Evolutionary conservation across 345 rosid genomes (phyloP), one percentile per base, ranked within the genome.

Genomic region (Pugionium cornutum): DNA sequence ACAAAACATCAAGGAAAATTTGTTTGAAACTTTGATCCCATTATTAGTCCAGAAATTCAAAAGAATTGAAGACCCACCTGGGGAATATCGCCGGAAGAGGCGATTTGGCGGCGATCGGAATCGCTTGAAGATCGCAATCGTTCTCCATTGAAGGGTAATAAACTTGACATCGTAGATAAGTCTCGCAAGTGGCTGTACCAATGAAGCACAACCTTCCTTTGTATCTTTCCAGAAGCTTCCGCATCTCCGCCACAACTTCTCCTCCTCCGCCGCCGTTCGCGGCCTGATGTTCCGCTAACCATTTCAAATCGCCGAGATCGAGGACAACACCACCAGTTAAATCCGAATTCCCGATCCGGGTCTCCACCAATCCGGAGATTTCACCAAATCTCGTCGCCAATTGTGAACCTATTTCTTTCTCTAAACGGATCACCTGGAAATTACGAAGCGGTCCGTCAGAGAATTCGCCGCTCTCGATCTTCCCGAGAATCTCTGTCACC

Each of bases 121-220:
- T 80, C 1, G 89, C 97, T 73, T 90, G 97, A 67, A 94, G 82
- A 88, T 94, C 99, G 86, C 99, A 94, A 67, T 88, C 96, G 62
- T 65, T 80, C 76, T 94, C 99, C 95, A 94, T 82, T 4, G 86
- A 80, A 58, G 96, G 86, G 70, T 89, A 89, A 74, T 92, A 84
- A 44, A 92, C 87, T 72, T 92, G 98, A 69, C 96, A 92, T 55
- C 98, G 81, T 74, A 92, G 64, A 71, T 89, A 89, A 44, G 98
- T 92, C 78, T 94, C 97, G 36, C 96, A 94, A 55, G 97, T 90
- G n/a, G 99, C 99, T 25, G 89, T 88, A 25, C 96, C 97, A 52
- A 90, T 85, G 75, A 94, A 69, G 85, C 95, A 88, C 37, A 94
- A 51, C 69, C 73, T 80, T n/a, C 79, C 83, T 58, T 80, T 73